A percentile compares a stretch with the other conserved stretches of the same genome.
phyloP scores from a whole-genome alignment of 2,329 filamentous ascomycete genomes.

The Aspergillus ochraceus region DNA sequence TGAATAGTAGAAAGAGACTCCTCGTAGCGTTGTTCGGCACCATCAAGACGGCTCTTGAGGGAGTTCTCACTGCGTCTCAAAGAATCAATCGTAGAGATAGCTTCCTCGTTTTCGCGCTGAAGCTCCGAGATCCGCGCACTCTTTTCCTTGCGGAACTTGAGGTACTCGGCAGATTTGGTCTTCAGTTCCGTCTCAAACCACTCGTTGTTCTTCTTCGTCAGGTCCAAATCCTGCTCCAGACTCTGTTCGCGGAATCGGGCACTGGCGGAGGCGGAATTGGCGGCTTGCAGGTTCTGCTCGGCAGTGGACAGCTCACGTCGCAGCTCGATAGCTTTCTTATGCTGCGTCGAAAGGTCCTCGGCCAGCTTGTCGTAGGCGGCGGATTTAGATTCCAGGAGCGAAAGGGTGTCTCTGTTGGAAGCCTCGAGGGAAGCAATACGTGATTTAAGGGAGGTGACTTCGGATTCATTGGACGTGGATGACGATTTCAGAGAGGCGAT shows the following conservation, averaged over 20 bases:
- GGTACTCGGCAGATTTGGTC: conserved; percentile 80
- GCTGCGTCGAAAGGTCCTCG: conserved; percentile 82
- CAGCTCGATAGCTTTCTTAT: conserved; percentile 82
- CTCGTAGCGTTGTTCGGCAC: conserved; percentile 82
- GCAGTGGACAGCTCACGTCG: conserved; percentile 77
- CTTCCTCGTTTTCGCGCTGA: conserved; percentile 84
- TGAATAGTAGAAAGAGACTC: conserved; percentile 80
- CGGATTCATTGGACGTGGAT: conserved; percentile 64
- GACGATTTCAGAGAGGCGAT: conserved; percentile 75
- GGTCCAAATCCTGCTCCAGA: conserved; percentile 84
- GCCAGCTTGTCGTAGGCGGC: conserved; percentile 81
- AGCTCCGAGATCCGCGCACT: conserved; percentile 83
- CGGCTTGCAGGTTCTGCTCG: conserved; percentile 79
- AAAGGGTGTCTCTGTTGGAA: conserved; percentile 86
- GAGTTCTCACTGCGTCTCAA: conserved; percentile 77
- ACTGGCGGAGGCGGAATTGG: conserved; percentile 75
- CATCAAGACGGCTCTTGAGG: conserved; percentile 76
- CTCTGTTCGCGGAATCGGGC: conserved; percentile 89
- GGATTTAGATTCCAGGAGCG: conserved; percentile 86
- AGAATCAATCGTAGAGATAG: conserved; percentile 71
- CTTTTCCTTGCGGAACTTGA: conserved; percentile 94
- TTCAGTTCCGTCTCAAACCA: conserved; percentile 92
- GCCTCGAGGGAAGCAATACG: conserved; percentile 85
- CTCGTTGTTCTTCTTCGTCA: conserved; percentile 85
- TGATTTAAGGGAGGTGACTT: conserved; percentile 72